These are phyloP conservation scores for Tetrahymena elliotti DNA, from an alignment of 73 alveolate genomes.

Conservation along the genomic window DNA sequence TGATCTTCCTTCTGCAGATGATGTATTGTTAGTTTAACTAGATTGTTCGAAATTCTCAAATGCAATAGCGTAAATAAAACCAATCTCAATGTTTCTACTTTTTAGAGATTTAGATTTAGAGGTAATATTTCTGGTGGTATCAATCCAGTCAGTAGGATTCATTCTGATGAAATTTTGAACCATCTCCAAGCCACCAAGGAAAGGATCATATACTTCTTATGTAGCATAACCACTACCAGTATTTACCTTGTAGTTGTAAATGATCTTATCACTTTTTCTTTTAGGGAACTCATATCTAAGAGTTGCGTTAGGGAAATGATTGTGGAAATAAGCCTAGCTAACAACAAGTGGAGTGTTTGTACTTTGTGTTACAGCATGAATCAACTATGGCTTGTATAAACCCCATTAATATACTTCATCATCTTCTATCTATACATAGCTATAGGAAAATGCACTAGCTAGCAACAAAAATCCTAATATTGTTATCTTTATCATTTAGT, in stretches of 20 bases:
- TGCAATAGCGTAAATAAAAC: neutral
- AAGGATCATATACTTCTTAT: conserved; percentile 25
- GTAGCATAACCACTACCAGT: conserved; percentile 18
- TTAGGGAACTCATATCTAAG: conserved; percentile 19
- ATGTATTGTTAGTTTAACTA: neutral
- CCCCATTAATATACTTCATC: neutral
- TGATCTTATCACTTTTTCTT: conserved; percentile 2
- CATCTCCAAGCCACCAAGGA: neutral
- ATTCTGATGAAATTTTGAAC: neutral
- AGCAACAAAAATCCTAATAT: neutral
- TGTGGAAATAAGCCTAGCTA: neutral
- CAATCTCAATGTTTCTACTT: neutral
- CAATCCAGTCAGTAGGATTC: neutral
- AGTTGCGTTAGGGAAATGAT: neutral
- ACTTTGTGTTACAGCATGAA: conserved; percentile 30
- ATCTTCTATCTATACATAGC: neutral
- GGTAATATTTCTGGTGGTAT: neutral
- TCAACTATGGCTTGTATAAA: conserved; percentile 5
- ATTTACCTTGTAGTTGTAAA: neutral
- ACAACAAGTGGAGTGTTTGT: conserved; percentile 18
- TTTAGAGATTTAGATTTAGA: neutral
- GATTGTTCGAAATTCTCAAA: neutral
- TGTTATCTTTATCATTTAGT: neutral
- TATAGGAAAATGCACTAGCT: neutral
- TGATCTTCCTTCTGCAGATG: neutral